phyloP scores from a whole-genome alignment of 306 rosid species.

The Ormosia semicastrata region DNA sequence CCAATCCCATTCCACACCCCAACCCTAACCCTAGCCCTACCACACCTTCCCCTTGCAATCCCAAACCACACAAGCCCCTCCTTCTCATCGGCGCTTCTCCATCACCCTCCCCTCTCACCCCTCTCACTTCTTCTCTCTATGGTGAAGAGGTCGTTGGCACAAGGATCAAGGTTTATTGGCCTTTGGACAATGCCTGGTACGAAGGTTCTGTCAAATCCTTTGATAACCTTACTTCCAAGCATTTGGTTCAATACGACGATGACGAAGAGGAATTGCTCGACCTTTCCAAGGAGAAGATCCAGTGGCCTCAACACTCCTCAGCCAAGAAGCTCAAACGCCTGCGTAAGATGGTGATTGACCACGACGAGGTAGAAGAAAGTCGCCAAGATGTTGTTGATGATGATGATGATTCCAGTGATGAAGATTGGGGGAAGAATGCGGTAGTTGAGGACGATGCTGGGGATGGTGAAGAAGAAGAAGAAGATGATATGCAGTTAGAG shows the following conservation, averaged over 20 bases:
- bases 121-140: conserved; percentile 22
- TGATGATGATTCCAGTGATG: conserved; percentile 67
- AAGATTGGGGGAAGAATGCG: conserved; percentile 72
- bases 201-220: conserved; percentile 67
- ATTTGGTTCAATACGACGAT: conserved; percentile 69
- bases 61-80: conserved; percentile 53
- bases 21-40: conserved; percentile 28
- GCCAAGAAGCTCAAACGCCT: conserved; percentile 42
- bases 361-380: conserved; percentile 21
- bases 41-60: conserved; percentile 64
- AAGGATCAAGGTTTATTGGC: conserved; percentile 81
- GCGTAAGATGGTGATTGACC: conserved; percentile 42
- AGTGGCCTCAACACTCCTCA: conserved; percentile 54
- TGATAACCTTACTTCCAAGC: conserved; percentile 43
- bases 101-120: conserved; percentile 26
- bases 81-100: conserved; percentile 51
- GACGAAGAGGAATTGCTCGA: conserved; percentile 66
- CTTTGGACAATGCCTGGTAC: conserved; percentile 78
- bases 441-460: conserved; percentile 40
- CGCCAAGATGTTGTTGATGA: conserved; percentile 8
- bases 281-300: conserved; percentile 60
- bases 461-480: conserved; percentile 28
- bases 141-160: conserved; percentile 60
- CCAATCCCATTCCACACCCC: too few species aligned
- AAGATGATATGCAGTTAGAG: conserved; percentile 47